Base-by-base conservation (phyloP, 2,329 filamentous ascomycete genomes). In the Exophiala spinifera region DNA sequence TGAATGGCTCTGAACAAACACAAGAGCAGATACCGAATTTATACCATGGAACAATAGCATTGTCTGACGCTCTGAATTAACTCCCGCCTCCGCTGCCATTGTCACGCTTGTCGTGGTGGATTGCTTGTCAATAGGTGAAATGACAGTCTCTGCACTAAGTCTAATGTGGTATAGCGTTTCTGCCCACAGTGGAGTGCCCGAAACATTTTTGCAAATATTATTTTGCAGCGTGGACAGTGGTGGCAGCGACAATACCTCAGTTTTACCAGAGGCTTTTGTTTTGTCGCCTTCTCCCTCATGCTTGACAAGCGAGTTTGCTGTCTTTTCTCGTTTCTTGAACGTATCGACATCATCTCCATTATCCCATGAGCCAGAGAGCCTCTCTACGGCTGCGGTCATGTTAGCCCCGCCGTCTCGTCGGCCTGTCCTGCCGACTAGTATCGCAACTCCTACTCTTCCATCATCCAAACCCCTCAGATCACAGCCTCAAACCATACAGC, bases 361-460 rank as follows among this genome's bases (percentile, higher is more conserved):
- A 6, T 37, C 49, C 36, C 31, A 60, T 59, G 53, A 49, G 36
- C 44, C 49, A 28, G 25, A 43, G 17, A 42, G n/a, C 47, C 25
- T 31, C 28, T 42, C 42, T 19, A 37, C 49, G 14, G 46, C 46
- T 43, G 17, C 49, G 53, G 57, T 51, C 50, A 56, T 62, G 55
- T 54, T 61, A 59, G 54, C 61, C 44, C 56, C 58, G 52, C 58
- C 53, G 47, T 46, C 46, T 45, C 55, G 53, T 46, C 58, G 61
- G 56, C 59, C 56, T 57, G 48, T 50, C 45, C 46, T 57, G 45
- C 51, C 61, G 34, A 50, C 57, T 37, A 50, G 21, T 46, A 53
- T 57, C 28, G 53, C 55, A 10, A 46, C 37, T 45, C 57, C 55
- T 37, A 34, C 48, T 28, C 54, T 55, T 43, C 34, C 49, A 19